These are phyloP conservation scores for Monosporozyma siamensis DNA, from an alignment of 805 yeast genomes.

Conservation along the genomic window DNA sequence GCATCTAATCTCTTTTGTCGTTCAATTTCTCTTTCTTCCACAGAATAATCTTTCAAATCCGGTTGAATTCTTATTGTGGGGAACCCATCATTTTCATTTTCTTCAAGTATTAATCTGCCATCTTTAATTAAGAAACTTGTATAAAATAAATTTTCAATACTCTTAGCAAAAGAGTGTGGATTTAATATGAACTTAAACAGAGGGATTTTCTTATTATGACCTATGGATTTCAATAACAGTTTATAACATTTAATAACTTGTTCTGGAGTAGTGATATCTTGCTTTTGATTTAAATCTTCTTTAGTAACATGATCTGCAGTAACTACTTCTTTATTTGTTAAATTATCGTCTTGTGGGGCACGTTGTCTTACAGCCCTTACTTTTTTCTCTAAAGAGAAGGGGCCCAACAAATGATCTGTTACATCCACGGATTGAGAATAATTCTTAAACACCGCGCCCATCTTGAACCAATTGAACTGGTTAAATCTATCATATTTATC, in stretches of 20 bases:
- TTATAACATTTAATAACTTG: constrained; percentile 49
- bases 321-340: constrained; percentile 13
- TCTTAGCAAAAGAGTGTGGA: constrained; percentile 66
- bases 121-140: constrained; percentile 73
- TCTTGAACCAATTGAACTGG: constrained; percentile 47
- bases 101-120: constrained; percentile 49
- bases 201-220: constrained; percentile 35
- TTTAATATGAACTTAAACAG: constrained; percentile 62
- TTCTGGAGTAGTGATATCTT: constrained; percentile 54
- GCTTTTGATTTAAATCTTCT: constrained; percentile 39
- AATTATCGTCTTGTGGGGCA: constrained; percentile 8
- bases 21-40: constrained; percentile 16
- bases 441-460: constrained; percentile 45
- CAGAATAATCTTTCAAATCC: background rate
- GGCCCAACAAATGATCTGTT: constrained; percentile 62
- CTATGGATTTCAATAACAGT: constrained; percentile 29
- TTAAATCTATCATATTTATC: constrained; percentile 31
- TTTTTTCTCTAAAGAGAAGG: constrained; percentile 52
- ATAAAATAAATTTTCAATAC: constrained; percentile 78
- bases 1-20: constrained; percentile 21
- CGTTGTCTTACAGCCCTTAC: constrained; percentile 15
- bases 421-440: constrained; percentile 37
- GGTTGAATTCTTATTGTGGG: constrained; percentile 33
- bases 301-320: constrained; percentile 51
- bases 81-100: constrained; percentile 40